Percentiles rank a stretch among this genome's conserved stretches.
Conservation (phyloP, 1,284 basidiomycete species). For the Coriolopsis trogii region DNA sequence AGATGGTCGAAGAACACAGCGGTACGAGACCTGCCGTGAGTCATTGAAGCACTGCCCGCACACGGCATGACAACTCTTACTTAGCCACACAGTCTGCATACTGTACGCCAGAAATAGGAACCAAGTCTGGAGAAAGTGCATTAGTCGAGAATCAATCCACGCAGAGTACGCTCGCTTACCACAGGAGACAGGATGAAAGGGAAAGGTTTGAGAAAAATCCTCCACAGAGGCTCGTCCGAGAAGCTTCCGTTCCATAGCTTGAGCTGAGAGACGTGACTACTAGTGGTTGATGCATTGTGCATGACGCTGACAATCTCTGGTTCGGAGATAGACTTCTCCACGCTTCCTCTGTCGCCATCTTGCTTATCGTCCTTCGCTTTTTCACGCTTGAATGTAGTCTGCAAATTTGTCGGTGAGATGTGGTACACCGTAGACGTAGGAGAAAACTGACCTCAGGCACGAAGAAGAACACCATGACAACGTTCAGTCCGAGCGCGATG, state of each 20-base stretch:
- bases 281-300: slow-evolving; percentile 1
- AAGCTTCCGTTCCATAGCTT: slow-evolving; percentile 41
- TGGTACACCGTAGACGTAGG: neutral
- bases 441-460: slow-evolving; percentile 40
- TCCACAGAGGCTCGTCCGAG: slow-evolving; percentile 37
- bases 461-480: slow-evolving; percentile 43
- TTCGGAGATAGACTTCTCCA: slow-evolving; percentile 26
- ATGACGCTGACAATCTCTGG: slow-evolving; percentile 12
- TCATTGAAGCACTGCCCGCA: neutral
- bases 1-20: slow-evolving; percentile 46
- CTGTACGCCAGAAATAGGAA: slow-evolving; percentile 42
- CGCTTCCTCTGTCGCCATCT: slow-evolving; percentile 32
- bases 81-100: slow-evolving; percentile 47
- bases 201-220: slow-evolving; percentile 41
- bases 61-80: slow-evolving; percentile 26
- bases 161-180: slow-evolving; percentile 23
- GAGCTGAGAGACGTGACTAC: slow-evolving; percentile 38
- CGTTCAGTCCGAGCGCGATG: slow-evolving; percentile 40
- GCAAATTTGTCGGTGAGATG: neutral
- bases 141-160: neutral
- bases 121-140: slow-evolving; percentile 34
- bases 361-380: neutral
- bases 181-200: slow-evolving; percentile 46
- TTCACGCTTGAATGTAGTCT: slow-evolving; percentile 36
- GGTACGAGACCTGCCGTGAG: slow-evolving; percentile 38